Base-by-base conservation (phyloP, 768 basidiomycete species). In the Psilocybe cubensis region DNA sequence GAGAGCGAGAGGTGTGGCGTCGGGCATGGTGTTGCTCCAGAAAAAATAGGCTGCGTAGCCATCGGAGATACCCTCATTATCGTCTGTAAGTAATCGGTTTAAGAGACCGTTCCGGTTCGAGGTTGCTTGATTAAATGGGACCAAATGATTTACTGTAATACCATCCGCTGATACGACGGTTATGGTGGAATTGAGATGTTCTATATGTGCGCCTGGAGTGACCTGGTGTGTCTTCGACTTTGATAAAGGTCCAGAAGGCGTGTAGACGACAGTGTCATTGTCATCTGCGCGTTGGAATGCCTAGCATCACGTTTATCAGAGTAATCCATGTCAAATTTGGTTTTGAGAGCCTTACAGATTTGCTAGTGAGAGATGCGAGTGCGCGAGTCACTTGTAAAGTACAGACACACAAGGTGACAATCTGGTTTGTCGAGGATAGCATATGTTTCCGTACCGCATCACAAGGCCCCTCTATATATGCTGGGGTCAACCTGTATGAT, bases 211-310 rank as follows among this genome's bases (percentile, higher is more conserved):
- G 21, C 64, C 63, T 9, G 53, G n/a, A 3, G 66, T 64, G 23
- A 70, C 52, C 8, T 40, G 50, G 41, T 63, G 61, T 17, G 66
- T 55, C 18, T 52, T 52, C 3, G 58, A 52, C 35, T 40, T 56
- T 4, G 52, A 38, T 24, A 59, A 53, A 11, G 47, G 50, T 10
- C 68, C 69, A 3, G 55, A 60, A 17, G 69, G 67, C n/a, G 69
- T 65, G 31, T 52, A 43, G 12, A 62, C 54, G 21, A 59, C 33
- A 23, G 27, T 35, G 17, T 41, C 46, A 12, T 35, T 17, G 33
- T 35, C 33, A 35, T 8, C 33, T 9, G 33, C 33, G 33, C 33
- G 33, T 35, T 35, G 9, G 17, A 35, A 8, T 9, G 17, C 17
- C 33, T 35, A 35, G 33, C 33, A 35, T 35, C 33, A 35, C 33